Percentiles rank a stretch among this genome's conserved stretches.
phyloP scores from a whole-genome alignment of 208 protist genomes.

The Angomonas deanei region DNA sequence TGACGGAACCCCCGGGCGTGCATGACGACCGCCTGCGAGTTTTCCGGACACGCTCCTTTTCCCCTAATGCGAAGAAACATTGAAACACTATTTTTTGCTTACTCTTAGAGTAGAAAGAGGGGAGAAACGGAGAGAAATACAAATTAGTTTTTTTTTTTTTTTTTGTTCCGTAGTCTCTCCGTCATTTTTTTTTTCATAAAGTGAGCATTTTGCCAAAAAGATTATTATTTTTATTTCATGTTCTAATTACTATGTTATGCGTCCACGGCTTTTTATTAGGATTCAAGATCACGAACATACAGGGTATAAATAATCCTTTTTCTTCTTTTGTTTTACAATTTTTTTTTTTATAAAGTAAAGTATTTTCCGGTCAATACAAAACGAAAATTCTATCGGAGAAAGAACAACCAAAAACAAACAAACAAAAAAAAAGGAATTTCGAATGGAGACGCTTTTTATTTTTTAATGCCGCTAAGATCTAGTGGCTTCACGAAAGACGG shows the following conservation, averaged over 20 bases:
- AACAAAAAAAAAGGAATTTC: not conserved
- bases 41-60: constrained; percentile 71
- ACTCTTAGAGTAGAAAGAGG: not conserved
- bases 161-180: too few relatives aligned
- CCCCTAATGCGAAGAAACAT: constrained; percentile 84
- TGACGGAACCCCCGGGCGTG: constrained; percentile 72
- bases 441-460: not conserved
- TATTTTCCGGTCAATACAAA: not conserved
- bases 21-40: constrained; percentile 75
- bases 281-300: too few relatives aligned
- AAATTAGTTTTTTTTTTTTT: not conserved
- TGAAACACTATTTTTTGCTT: constrained; percentile 16
- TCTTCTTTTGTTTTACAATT: not conserved
- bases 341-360: not conserved
- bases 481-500: constrained; percentile 17
- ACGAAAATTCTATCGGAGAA: not conserved
- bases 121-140: not conserved
- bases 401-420: not conserved
- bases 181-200: too few relatives aligned
- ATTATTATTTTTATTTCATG: not conserved
- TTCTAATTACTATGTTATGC: not conserved
- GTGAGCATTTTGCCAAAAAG: too few relatives aligned
- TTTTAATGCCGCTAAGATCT: constrained; percentile 8
- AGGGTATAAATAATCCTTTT: not conserved
- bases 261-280: too few relatives aligned